Conservation (phyloP, 2,329 filamentous ascomycete genomes). For the Fusarium succisae region DNA sequence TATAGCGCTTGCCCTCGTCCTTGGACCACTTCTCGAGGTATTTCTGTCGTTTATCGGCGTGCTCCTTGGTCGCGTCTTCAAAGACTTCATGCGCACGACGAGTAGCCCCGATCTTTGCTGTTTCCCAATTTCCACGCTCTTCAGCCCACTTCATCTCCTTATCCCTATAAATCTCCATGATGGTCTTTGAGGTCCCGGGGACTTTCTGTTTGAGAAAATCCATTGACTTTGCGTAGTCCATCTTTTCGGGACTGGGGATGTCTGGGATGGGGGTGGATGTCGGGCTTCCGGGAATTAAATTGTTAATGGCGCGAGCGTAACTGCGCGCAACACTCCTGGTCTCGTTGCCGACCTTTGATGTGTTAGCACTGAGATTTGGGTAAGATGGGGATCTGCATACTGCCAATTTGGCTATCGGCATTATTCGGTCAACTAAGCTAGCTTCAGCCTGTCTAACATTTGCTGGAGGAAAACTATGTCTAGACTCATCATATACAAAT, state of each 20-base stretch:
- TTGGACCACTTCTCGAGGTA: not conserved
- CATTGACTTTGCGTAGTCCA: not conserved
- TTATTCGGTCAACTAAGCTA: not conserved
- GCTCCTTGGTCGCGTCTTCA: not conserved
- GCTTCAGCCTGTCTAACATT: not conserved
- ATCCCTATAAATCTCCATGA: not conserved
- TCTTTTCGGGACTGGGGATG: not conserved
- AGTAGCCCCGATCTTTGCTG: not conserved
- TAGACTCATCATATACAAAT: not conserved
- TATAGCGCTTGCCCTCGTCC: not conserved
- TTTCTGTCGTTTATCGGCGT: not conserved
- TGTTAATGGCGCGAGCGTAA: not conserved
- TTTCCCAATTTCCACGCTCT: not conserved
- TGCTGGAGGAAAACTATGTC: not conserved
- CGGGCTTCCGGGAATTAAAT: not conserved
- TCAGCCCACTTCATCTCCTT: not conserved
- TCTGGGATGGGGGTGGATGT: not conserved
- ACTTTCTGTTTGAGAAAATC: not conserved
- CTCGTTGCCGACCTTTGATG: not conserved
- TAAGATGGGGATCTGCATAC: not conserved
- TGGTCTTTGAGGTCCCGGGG: not conserved
- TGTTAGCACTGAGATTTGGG: not conserved
- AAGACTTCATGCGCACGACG: not conserved
- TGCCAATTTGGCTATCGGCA: not conserved
- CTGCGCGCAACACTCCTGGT: not conserved